phyloP scores from a whole-genome alignment of 2,329 filamentous ascomycete genomes.

The Aspergillus pseudotamarii region DNA sequence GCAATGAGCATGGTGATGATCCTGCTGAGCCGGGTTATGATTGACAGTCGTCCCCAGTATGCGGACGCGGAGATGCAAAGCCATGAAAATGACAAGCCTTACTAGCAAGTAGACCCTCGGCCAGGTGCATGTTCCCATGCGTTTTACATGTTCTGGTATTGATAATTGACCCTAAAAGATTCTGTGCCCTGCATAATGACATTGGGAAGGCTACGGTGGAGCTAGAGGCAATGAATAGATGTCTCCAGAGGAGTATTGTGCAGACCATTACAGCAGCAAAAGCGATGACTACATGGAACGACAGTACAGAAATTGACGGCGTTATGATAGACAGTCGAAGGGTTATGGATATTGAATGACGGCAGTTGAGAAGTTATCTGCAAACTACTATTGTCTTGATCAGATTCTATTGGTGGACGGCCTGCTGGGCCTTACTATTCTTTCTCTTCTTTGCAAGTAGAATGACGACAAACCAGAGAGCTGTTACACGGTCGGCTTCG shows the following conservation, averaged over 20 bases:
- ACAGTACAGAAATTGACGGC: conserved; percentile 25
- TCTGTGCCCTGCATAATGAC: conserved; percentile 24
- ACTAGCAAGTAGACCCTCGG: conserved; percentile 24
- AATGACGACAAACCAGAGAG: background rate
- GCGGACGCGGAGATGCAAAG: conserved; percentile 13
- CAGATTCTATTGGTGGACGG: background rate
- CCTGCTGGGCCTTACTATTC: background rate
- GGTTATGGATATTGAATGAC: conserved; percentile 24
- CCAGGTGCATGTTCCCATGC: background rate
- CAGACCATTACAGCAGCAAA: conserved; percentile 22
- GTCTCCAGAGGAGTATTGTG: conserved; percentile 17
- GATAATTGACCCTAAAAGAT: conserved; percentile 19
- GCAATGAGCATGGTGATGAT: conserved; percentile 14
- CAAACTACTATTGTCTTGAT: background rate
- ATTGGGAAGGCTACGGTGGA: conserved; percentile 20
- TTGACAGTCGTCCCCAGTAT: conserved; percentile 18
- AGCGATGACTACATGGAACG: conserved; percentile 25
- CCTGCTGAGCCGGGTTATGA: conserved; percentile 14
- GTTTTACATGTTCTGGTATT: conserved; percentile 9
- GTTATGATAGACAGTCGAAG: conserved; percentile 18
- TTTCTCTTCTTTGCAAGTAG: background rate
- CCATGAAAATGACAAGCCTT: conserved; percentile 18
- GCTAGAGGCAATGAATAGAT: conserved; percentile 14
- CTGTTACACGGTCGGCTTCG: background rate
- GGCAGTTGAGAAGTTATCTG: conserved; percentile 18